Conservation (phyloP, 371 early-diverging fungal species). For the Umbelopsis sp. region DNA sequence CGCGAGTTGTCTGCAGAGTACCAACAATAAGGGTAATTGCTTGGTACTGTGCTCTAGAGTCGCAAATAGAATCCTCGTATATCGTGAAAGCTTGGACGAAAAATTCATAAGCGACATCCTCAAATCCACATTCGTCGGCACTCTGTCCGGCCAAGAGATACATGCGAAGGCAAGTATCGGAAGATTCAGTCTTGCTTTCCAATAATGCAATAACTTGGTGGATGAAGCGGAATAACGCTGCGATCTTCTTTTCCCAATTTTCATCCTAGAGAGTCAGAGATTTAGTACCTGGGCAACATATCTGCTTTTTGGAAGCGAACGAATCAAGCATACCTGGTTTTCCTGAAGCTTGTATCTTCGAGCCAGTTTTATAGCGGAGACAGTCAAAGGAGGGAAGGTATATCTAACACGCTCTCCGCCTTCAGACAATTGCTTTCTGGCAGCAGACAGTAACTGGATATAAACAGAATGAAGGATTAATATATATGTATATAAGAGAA, state of each 20-base stretch:
- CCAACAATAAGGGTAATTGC: slow-evolving; percentile 84
- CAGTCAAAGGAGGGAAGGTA: slow-evolving; percentile 85
- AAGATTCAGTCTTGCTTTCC: slow-evolving; percentile 65
- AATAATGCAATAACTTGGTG: slow-evolving; percentile 76
- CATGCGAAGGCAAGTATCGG: slow-evolving; percentile 77
- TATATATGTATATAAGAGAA: background rate
- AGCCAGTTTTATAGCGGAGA: slow-evolving; percentile 75
- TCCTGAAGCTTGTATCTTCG: slow-evolving; percentile 55
- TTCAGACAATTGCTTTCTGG: slow-evolving; percentile 78
- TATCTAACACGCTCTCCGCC: slow-evolving; percentile 86
- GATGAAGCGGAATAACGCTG: slow-evolving; percentile 72
- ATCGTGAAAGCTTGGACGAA: slow-evolving; percentile 91
- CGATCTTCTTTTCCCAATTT: slow-evolving; percentile 67
- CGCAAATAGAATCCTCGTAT: slow-evolving; percentile 90
- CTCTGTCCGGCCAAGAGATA: slow-evolving; percentile 82
- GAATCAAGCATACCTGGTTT: slow-evolving; percentile 35
- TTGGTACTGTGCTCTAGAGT: slow-evolving; percentile 83
- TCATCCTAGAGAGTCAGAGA: slow-evolving; percentile 43
- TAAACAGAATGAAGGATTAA: background rate
- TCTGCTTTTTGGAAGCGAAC: background rate
- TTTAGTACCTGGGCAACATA: background rate
- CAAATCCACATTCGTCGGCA: slow-evolving; percentile 80
- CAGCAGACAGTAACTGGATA: slow-evolving; percentile 70
- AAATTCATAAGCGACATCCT: slow-evolving; percentile 90
- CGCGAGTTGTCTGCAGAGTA: slow-evolving; percentile 74